These are phyloP conservation scores for Kodamaea nitidulidarum DNA, from an alignment of 805 yeast genomes.

Conservation along the genomic window DNA sequence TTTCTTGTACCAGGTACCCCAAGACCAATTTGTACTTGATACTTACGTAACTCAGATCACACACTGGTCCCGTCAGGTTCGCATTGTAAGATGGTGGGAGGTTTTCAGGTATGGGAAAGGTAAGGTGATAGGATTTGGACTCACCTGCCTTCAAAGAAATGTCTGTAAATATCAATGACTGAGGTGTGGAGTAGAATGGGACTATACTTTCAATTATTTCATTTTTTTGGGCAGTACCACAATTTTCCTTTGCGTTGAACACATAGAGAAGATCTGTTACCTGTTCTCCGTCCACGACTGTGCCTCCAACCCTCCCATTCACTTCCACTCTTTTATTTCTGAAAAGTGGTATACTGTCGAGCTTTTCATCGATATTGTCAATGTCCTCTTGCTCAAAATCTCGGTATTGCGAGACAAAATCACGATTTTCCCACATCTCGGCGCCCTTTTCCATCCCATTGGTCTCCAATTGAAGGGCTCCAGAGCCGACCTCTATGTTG, in stretches of 20 bases:
- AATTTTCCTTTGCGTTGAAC: slow-evolving; percentile 28
- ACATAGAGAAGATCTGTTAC: slow-evolving; percentile 27
- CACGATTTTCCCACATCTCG: slow-evolving; percentile 31
- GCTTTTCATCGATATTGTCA: slow-evolving; percentile 18
- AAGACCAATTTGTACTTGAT: slow-evolving; percentile 34
- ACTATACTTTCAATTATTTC: slow-evolving; percentile 21
- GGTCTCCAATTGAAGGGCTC: neutral
- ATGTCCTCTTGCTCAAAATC: slow-evolving; percentile 19
- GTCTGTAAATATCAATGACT: slow-evolving; percentile 35
- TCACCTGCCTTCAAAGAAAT: slow-evolving; percentile 18
- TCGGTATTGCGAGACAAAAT: slow-evolving; percentile 27
- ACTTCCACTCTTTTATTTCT: slow-evolving; percentile 19
- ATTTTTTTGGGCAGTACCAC: slow-evolving; percentile 13
- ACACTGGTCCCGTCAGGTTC: slow-evolving; percentile 35
- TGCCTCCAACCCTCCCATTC: slow-evolving; percentile 14
- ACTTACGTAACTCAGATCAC: slow-evolving; percentile 38
- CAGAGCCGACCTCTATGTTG: slow-evolving; percentile 20
- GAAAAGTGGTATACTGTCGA: slow-evolving; percentile 24
- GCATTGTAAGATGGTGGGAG: slow-evolving; percentile 41
- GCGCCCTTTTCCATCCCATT: slow-evolving; percentile 9
- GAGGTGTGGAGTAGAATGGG: slow-evolving; percentile 41
- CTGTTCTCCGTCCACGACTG: slow-evolving; percentile 4
- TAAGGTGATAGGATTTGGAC: slow-evolving; percentile 18
- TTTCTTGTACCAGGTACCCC: slow-evolving; percentile 20
- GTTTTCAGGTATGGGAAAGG: slow-evolving; percentile 12